These are phyloP conservation scores for Sordaria brevicollis DNA, from an alignment of 495 filamentous ascomycete genomes.

Conservation along the genomic window DNA sequence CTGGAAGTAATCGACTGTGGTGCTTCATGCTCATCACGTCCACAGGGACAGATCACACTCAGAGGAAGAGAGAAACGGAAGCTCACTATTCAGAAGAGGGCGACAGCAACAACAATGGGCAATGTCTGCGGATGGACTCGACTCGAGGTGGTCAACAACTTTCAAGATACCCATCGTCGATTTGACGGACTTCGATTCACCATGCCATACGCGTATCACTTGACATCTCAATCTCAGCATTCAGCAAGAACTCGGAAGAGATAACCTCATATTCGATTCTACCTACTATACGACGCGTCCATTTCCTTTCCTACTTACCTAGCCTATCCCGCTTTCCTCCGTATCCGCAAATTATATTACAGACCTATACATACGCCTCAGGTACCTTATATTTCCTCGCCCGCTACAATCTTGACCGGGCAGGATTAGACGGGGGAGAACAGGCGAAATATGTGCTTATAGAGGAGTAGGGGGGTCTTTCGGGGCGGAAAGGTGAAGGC, in stretches of 20 bases:
- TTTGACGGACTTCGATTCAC: no score
- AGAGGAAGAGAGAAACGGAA: rapidly evolving
- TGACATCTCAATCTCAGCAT: no score
- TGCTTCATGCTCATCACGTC: neutral
- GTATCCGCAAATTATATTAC: no score
- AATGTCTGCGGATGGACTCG: neutral
- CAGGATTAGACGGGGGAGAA: neutral
- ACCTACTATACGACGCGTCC: no score
- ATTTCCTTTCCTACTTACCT: no score
- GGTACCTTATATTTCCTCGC: no score
- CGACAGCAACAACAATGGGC: neutral
- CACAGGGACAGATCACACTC: neutral
- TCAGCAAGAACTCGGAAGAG: no score
- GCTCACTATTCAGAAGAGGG: neutral
- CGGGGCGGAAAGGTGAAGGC: neutral
- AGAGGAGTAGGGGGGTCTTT: neutral
- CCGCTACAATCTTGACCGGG: no score
- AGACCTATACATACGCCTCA: no score
- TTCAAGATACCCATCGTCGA: neutral
- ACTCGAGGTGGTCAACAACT: neutral
- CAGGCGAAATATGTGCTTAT: neutral
- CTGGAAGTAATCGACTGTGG: neutral
- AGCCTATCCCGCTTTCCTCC: no score
- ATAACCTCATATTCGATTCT: no score
- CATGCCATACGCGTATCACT: no score